Evolutionary conservation across 2,329 filamentous ascomycete genomes (phyloP).

Genomic region (Verticillium dahliae): DNA sequence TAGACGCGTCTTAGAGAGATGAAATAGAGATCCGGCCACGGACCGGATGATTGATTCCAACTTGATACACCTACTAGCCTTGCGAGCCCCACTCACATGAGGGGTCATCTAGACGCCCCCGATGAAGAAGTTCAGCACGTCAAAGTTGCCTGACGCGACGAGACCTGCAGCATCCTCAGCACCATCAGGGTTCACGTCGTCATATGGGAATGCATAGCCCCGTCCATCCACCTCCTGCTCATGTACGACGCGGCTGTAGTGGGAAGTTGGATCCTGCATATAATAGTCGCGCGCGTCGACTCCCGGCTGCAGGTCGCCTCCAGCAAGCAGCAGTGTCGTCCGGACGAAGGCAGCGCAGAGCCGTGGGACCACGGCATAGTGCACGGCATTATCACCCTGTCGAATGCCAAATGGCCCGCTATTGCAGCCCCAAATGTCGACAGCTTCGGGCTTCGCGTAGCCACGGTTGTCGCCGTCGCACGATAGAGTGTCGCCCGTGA

Average conservation of each 20-base stretch:
- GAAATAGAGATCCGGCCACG: background rate
- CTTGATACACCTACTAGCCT: background rate
- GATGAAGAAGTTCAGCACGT: constrained; percentile 21
- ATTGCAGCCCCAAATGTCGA: constrained; percentile 46
- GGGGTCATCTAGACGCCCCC: constrained; percentile 10
- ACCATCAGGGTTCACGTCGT: constrained; percentile 56
- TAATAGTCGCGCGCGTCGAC: constrained; percentile 35
- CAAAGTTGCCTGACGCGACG: constrained; percentile 17
- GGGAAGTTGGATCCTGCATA: constrained; percentile 34
- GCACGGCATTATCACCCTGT: constrained; percentile 28
- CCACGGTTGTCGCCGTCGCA: constrained; percentile 34
- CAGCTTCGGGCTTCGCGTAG: constrained; percentile 34
- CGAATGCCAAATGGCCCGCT: constrained; percentile 36
- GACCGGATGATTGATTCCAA: background rate
- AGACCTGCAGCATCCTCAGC: constrained; percentile 41
- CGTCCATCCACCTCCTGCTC: constrained; percentile 49
- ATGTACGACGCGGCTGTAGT: constrained; percentile 57
- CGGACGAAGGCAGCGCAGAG: constrained; percentile 45
- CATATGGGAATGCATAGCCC: constrained; percentile 63
- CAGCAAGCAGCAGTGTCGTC: constrained; percentile 36
- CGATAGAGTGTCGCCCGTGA: constrained; percentile 24
- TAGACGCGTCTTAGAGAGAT: background rate
- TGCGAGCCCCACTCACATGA: no score
- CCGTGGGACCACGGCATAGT: constrained; percentile 36
- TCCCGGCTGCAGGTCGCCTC: constrained; percentile 39